Base-by-base conservation (phyloP, 148 eudicot genomes). In the Hydrangea macrophylla region DNA sequence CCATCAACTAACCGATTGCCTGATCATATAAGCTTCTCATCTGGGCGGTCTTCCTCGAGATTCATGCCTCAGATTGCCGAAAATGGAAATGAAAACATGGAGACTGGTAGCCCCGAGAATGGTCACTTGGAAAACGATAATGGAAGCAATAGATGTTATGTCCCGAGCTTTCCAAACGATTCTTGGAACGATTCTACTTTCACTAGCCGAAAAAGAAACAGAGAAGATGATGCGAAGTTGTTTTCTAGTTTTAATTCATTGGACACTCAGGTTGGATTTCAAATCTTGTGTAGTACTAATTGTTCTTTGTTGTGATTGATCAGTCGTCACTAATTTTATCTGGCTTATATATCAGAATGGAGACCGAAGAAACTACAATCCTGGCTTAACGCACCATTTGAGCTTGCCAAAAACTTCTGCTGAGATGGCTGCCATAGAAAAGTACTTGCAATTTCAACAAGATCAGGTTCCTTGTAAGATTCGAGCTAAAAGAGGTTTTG, bases 401-500 rank as follows among this genome's bases (percentile, higher is more conserved):
- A 84, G 88, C 73, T 78, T 84, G 75, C 82, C 84, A 25, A 84
- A 70, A 68, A 84, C 80, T 26, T 65, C 80, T 60, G 65, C 79
- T 27, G 82, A 84, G 66, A 75, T 78, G 76, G 80, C 76, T 28
- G 63, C 73, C 1, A 58, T 73, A 2, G 84, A 80, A 58, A 84
- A 80, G 27, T 76, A 42, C 27, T 64, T 84, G 64, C 80, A 81
- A 10, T 80, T 84, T 70, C 80, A 78, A 60, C 88, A 69, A 75
- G 85, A 85, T 24, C 35, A 73, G 22, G 75, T 75, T 59, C 84
- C 88, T 10, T 74, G 75, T 57, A 78, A 79, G 70, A 69, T 72
- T 30, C 74, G 85, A 30, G 88, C 88, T 40, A 85, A 85, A 65
- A 70, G 88, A 69, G 88, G 88, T 17, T 85, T 44, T 18, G 88